Base-by-base conservation (phyloP, 495 filamentous ascomycete species). In the Aspergillus coremiiformis region DNA sequence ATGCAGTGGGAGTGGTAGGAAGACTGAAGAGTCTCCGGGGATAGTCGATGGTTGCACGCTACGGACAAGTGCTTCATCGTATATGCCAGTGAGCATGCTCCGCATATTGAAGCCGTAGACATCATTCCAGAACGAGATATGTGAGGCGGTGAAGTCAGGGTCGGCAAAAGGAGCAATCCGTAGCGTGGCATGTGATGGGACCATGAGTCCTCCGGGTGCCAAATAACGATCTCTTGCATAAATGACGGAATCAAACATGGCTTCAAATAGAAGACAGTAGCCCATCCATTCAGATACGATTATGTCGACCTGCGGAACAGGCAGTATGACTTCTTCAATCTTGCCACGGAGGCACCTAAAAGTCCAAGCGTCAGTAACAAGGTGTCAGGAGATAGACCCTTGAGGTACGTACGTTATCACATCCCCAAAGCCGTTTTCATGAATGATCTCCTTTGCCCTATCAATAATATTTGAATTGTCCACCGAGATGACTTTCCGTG, bases 271-370 rank as follows among this genome's bases (percentile, higher is more conserved):
- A 4, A 96, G 75, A 64, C 87, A 86, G 65, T 96, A 96, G 4
- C 91, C 91, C 91, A 96, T 96, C 91, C 91, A 96, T 66, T 96
- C 91, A 2, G 89, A 95, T 50, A 96, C 83, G 58, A 96, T 95
- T 66, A 96, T 90, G 59, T 96, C 91, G 42, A 96, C 91, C 64
- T 92, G 77, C 51, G 80, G 76, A 55, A 90, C 85, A 1, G 89
- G 88, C 46, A 94, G 59, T 29, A 78, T 75, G 33, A 95, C 84
- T 63, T 96, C 92, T 66, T 96, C 91, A 65, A 96, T 90, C 74
- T 93, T 95, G 44, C 91, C 91, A 60, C 86, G 88, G 50, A 92
- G 75, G 35, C 76, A 80, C 27, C 77, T 80, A 35, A 30, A 47
- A 17, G 6, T 35, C 19, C 11, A 48, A 52, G 27, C 12, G 32